These are phyloP conservation scores for Pythium rishiriense DNA, from an alignment of 352 stramenopile species.

Conservation along the genomic window DNA sequence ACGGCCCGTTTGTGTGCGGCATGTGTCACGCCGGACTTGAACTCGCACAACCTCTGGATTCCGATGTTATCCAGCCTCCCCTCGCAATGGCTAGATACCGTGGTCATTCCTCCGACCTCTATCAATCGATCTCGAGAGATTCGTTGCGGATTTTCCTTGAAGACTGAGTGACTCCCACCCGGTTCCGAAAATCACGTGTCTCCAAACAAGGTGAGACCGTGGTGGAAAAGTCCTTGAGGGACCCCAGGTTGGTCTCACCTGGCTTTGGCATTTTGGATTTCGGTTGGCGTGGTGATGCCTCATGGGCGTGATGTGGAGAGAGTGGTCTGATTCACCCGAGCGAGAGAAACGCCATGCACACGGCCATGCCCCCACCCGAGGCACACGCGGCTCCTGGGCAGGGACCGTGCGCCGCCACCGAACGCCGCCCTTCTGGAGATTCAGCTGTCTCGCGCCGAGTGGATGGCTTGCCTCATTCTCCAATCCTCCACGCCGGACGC, in stretches of 20 bases:
- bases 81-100: too few relatives aligned
- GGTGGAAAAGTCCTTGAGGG: not conserved
- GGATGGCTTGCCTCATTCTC: not conserved
- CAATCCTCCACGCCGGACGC: not conserved
- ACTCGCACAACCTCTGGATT: not conserved
- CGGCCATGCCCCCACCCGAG: not conserved
- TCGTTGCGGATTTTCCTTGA: not conserved
- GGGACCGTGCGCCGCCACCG: not conserved
- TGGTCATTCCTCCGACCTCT: not conserved
- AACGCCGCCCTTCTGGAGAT: not conserved
- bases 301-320: not conserved
- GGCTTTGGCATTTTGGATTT: not conserved
- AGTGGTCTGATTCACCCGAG: not conserved
- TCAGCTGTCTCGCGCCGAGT: not conserved
- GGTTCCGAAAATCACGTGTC: not conserved
- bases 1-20: not conserved
- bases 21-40: not conserved
- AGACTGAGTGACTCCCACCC: not conserved
- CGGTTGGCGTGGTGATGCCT: conserved; percentile 1
- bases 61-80: not conserved
- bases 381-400: not conserved
- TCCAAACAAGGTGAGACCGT: conserved; percentile 6
- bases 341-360: not conserved
- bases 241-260: not conserved
- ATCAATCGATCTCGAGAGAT: not conserved